Evolutionary conservation across 495 filamentous ascomycete species (phyloP), one percentile per base, ranked within the genome.

Genomic region (Aspergillus taichungensis): DNA sequence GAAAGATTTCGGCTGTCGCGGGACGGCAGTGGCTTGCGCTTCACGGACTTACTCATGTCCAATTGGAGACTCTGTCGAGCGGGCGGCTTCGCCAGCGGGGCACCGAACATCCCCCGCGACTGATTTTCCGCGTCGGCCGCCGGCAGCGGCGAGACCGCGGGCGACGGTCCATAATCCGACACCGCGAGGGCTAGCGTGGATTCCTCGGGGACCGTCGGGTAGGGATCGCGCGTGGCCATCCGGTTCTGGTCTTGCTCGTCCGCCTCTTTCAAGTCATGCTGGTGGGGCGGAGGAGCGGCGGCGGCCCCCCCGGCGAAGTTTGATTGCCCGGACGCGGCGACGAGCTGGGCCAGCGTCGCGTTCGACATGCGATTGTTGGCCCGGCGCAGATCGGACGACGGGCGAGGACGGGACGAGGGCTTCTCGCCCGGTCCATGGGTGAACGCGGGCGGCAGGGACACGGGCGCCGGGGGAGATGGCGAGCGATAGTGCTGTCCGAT

Each of bases 351-450:
- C 7, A 96, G 71, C 11, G 90, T 96, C 5, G 79, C 82, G 45
- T 78, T 71, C 14, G 90, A 94, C 63, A 96, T 79, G 8, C 87
- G 79, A 50, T 81, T 87, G 44, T 84, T 90, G 42, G 83, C 84
- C 45, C 79, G 76, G 39, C 84, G 79, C 61, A 88, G 70, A 50
- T 90, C 84, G n/a, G 82, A 74, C 28, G 84, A 79, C 36, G 82
- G 74, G 48, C 82, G 77, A 5, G 87, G 86, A 46, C 81, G 74
- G 29, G 73, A 80, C 8, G 67, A 62, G 6, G 89, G 89, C 45
- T 75, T 73, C 39, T 80, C 75, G 29, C 82, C 77, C 30, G 84
- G 78, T 6, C 71, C 73, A 60, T 89, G 86, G 9, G 77, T 67
- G 55, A 96, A 91, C 14, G 75, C 78, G 5, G 89, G 89, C 1